phyloP scores from a whole-genome alignment of 2,329 filamentous ascomycete genomes.

The Pseudohalonectria lignicola region DNA sequence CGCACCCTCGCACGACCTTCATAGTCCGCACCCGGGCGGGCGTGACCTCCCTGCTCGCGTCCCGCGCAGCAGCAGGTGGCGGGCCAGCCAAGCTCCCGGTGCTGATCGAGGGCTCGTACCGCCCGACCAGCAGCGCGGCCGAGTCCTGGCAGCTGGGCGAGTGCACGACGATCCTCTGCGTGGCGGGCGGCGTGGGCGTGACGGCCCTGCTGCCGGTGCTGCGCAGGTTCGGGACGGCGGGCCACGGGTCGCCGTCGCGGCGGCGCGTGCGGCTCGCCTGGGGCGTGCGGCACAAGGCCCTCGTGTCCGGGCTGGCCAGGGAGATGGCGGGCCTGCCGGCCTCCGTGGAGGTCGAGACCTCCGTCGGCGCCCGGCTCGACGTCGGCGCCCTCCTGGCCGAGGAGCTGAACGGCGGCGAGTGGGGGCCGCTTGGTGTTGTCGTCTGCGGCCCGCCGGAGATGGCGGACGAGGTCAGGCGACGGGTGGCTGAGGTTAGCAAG shows the following conservation, averaged over 20 bases:
- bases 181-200: slow-evolving; percentile 21
- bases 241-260: neutral
- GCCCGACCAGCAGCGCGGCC: slow-evolving; percentile 7
- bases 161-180: slow-evolving; percentile 15
- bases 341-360: neutral
- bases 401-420: slow-evolving; percentile 8
- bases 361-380: slow-evolving; percentile 12
- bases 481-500: slow-evolving; percentile 11
- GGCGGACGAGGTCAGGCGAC: slow-evolving; percentile 16
- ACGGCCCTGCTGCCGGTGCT: slow-evolving; percentile 17
- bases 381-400: slow-evolving; percentile 11
- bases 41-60: slow-evolving; percentile 8
- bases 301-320: slow-evolving; percentile 10
- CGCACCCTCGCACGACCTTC: slow-evolving; percentile 9
- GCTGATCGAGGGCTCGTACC: slow-evolving; percentile 17
- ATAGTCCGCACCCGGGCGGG: slow-evolving; percentile 13
- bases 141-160: slow-evolving; percentile 9
- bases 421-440: slow-evolving; percentile 12
- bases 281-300: slow-evolving; percentile 10
- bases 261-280: slow-evolving; percentile 13
- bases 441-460: slow-evolving; percentile 18
- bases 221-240: too few species aligned
- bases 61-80: slow-evolving; percentile 1
- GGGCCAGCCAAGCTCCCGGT: slow-evolving; percentile 10
- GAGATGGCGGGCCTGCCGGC: neutral